Evolutionary conservation across 257 asterid species (phyloP).

Genomic region (Solanum ossicruentum): DNA sequence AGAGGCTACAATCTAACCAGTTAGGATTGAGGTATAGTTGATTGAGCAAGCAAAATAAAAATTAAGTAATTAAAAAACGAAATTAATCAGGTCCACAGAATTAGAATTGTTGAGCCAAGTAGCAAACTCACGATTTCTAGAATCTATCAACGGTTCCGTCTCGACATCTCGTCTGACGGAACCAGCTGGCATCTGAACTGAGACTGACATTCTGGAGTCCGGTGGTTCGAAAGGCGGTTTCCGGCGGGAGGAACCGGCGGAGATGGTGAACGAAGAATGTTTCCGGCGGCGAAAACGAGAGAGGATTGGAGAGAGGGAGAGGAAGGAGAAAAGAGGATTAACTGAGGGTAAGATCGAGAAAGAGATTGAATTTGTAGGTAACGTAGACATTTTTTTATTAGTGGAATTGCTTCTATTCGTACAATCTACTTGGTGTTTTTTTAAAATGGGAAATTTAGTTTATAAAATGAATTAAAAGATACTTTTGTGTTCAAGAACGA

Average conservation of each 20-base stretch:
- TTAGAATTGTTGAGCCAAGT: neutral
- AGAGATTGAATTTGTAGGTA: slow-evolving; percentile 19
- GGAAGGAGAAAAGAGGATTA: slow-evolving; percentile 20
- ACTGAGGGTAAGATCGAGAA: slow-evolving; percentile 36
- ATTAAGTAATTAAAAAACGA: neutral
- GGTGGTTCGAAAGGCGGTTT: slow-evolving; percentile 14
- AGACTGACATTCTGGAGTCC: slow-evolving; percentile 41
- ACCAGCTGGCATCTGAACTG: slow-evolving; percentile 27
- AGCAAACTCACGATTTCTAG: slow-evolving; percentile 56
- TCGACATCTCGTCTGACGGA: slow-evolving; percentile 33
- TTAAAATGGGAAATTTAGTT: neutral
- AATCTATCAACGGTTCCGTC: slow-evolving; percentile 51
- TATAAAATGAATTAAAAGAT: neutral
- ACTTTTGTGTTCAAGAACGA: neutral
- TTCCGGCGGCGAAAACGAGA: slow-evolving; percentile 5
- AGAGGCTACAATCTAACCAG: neutral
- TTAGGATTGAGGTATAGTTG: neutral
- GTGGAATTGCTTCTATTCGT: neutral
- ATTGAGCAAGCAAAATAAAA: neutral
- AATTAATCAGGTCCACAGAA: neutral
- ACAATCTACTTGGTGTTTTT: neutral
- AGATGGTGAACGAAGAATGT: neutral
- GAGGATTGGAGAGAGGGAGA: slow-evolving; percentile 12
- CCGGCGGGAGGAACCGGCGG: slow-evolving; percentile 18
- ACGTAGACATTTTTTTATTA: slow-evolving; percentile 26